Conservation (phyloP, 306 rosid genomes). For the Boehmeria nivea region DNA sequence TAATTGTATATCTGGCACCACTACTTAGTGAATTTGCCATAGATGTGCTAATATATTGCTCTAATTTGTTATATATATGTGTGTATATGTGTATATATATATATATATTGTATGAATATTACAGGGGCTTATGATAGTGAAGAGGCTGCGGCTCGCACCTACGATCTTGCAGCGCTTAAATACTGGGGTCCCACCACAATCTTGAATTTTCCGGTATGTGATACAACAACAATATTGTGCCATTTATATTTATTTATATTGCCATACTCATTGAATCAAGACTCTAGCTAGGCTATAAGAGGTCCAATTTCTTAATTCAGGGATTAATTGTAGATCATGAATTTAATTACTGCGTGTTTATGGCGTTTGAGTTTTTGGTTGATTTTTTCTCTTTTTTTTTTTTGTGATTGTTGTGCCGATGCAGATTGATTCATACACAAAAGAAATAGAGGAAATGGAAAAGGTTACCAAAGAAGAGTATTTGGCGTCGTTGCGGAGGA, state of each 20-base stretch:
- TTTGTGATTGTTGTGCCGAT: background rate
- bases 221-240: background rate
- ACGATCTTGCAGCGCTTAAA: slow-evolving; percentile 94
- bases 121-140: slow-evolving; percentile 84
- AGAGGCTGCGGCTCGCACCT: slow-evolving; percentile 85
- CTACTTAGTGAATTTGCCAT: no score
- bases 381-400: background rate
- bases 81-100: background rate
- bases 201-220: slow-evolving; percentile 72
- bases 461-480: slow-evolving; percentile 64
- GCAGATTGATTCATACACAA: slow-evolving; percentile 59
- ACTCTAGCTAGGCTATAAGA: no score
- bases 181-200: slow-evolving; percentile 78
- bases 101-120: background rate
- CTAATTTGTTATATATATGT: no score
- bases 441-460: slow-evolving; percentile 70
- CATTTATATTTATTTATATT: background rate
- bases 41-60: no score
- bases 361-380: no score
- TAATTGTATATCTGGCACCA: no score
- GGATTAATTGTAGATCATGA: no score
- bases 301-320: no score
- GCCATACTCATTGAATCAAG: no score
- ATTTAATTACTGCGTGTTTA: no score
- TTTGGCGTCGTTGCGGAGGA: slow-evolving; percentile 68